Evolutionary conservation across 768 basidiomycete genomes (phyloP), one percentile per base, ranked within the genome.

Genomic region (Roridomyces roridus): DNA sequence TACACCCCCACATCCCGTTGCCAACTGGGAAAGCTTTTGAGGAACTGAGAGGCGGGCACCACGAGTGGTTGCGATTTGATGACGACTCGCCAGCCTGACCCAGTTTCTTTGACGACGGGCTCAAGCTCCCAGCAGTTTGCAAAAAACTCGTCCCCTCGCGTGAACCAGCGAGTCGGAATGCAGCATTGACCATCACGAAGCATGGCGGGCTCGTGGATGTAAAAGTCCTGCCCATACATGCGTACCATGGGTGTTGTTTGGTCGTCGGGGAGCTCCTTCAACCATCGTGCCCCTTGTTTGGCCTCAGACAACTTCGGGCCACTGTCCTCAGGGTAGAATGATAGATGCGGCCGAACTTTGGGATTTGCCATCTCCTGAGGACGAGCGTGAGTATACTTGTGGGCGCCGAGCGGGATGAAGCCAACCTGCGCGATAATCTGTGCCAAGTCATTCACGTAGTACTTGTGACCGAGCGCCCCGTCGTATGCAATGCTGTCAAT

Each of bases 331-430:
- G 75, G 74, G 48, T 73, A 72, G 48, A 72, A 70, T 2, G 44
- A 37, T 0, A 78, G 58, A 39, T 74, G 64, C 0, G 59, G 55
- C 0, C 70, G 65, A 11, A 78, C 69, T n/a, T 37, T 21, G 0
- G 74, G 74, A 50, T 78, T 78, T 4, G 71, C 61, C 66, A 75
- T 72, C 66, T 77, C 77, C 74, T 76, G 39, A n/a, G n/a, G n/a
- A n/a, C n/a, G n/a, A n/a, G n/a, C 31, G 18, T 26, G 40, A 42
- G n/a, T n/a, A n/a, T n/a, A n/a, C n/a, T n/a, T n/a, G n/a, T n/a
- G n/a, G n/a, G n/a, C n/a, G n/a, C n/a, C n/a, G n/a, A n/a, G n/a
- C n/a, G n/a, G n/a, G n/a, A n/a, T 20, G 17, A 25, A 35, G 35
- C 43, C n/a, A 20, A 71, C 73, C 65, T 73, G 75, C 1, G 68